Evolutionary conservation across 2,329 filamentous ascomycete genomes (phyloP).

Genomic region (Nemania sp.): DNA sequence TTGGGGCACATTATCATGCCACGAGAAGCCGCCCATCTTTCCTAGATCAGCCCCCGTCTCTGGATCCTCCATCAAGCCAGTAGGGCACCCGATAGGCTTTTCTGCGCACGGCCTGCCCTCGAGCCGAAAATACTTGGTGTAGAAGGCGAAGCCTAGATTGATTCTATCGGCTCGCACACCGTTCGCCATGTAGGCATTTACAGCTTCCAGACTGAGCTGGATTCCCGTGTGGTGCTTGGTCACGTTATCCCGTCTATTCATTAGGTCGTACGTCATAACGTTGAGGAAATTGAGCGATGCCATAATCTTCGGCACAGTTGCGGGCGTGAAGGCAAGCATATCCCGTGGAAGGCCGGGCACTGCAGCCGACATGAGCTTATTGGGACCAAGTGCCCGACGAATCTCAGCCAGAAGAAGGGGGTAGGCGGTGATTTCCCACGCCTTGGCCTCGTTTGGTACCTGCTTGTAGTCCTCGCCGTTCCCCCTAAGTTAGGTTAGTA

Average conservation of each 20-base stretch:
- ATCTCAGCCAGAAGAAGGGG: constrained; percentile 63
- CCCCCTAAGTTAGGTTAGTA: constrained; percentile 48
- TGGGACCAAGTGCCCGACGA: constrained; percentile 57
- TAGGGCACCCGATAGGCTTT: constrained; percentile 60
- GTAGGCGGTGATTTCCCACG: constrained; percentile 63
- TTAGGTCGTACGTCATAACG: constrained; percentile 72
- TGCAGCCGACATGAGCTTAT: constrained; percentile 67
- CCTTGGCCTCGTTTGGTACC: constrained; percentile 61
- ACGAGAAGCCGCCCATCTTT: constrained; percentile 41
- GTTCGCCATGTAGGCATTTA: constrained; percentile 62
- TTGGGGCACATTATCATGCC: constrained; percentile 35
- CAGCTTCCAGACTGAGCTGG: constrained; percentile 52
- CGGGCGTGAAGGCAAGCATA: constrained; percentile 67
- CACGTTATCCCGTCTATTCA: constrained; percentile 69
- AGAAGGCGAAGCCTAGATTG: constrained; percentile 70
- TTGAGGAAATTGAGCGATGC: constrained; percentile 67
- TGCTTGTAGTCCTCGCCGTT: constrained; percentile 71
- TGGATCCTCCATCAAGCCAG: constrained; percentile 61
- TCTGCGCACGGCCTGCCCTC: constrained; percentile 49
- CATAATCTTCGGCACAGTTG: constrained; percentile 62
- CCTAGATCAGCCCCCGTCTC: constrained; percentile 62
- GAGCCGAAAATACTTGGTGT: constrained; percentile 68
- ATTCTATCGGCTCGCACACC: constrained; percentile 60
- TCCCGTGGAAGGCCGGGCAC: constrained; percentile 65
- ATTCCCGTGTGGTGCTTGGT: constrained; percentile 69